Conservation (phyloP, 2,329 filamentous ascomycete species). For the Ceratocystis diversiconidia region DNA sequence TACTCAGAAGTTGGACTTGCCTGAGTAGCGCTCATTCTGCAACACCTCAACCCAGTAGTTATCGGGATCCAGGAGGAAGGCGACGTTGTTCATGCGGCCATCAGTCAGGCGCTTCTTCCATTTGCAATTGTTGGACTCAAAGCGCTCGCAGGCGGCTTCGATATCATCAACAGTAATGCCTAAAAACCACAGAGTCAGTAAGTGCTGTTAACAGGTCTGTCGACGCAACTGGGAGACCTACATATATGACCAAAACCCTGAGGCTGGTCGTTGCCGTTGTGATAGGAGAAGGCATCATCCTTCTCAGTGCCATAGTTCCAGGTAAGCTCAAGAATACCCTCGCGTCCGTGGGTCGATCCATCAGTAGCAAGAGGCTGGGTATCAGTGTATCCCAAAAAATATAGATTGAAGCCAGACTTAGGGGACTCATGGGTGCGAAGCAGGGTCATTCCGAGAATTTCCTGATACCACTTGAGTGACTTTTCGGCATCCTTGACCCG, state of each 20-base stretch:
- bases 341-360: slow-evolving; percentile 47
- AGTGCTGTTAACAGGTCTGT: not conserved
- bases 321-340: slow-evolving; percentile 81
- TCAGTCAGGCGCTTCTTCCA: slow-evolving; percentile 97
- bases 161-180: slow-evolving; percentile 73
- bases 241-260: slow-evolving; percentile 93
- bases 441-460: slow-evolving; percentile 77
- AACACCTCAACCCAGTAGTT: slow-evolving; percentile 70
- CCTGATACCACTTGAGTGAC: slow-evolving; percentile 68
- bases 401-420: slow-evolving; percentile 68
- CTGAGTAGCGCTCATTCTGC: slow-evolving; percentile 58
- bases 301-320: slow-evolving; percentile 79
- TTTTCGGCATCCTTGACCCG: slow-evolving; percentile 71
- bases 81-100: slow-evolving; percentile 83
- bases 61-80: slow-evolving; percentile 81
- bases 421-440: slow-evolving; percentile 57
- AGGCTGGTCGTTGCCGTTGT: slow-evolving; percentile 80
- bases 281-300: slow-evolving; percentile 69
- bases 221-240: slow-evolving; percentile 29
- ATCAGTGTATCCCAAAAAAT: slow-evolving; percentile 73
- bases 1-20: slow-evolving; percentile 38
- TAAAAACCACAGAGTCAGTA: slow-evolving; percentile 25
- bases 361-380: slow-evolving; percentile 38
- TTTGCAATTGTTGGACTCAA: slow-evolving; percentile 65
- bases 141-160: slow-evolving; percentile 72